Conservation (phyloP, 768 basidiomycete genomes). For the Pleurotus tuoliensis region DNA sequence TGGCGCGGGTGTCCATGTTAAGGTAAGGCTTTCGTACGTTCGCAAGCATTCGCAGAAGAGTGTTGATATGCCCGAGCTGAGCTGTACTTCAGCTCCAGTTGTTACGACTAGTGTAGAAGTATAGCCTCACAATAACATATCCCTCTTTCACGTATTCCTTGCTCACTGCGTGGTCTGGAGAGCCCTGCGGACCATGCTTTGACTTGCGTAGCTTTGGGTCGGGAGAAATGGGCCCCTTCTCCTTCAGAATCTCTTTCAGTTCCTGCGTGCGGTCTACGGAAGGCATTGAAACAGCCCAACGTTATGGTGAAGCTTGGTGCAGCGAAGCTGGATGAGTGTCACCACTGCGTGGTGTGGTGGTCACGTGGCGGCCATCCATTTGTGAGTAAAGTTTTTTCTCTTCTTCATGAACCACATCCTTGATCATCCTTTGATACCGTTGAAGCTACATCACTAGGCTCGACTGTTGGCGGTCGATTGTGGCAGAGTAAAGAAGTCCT, state of each 20-base stretch:
- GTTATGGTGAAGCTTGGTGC: neutral
- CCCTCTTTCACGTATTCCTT: conserved; percentile 75
- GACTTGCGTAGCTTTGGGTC: conserved; percentile 25
- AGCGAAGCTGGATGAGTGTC: too few species aligned
- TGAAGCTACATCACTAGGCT: neutral
- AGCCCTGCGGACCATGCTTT: neutral
- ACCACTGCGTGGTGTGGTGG: neutral
- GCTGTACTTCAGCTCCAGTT: neutral
- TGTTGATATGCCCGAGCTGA: conserved; percentile 71
- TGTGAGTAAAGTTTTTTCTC: neutral
- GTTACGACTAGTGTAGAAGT: neutral
- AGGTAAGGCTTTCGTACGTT: conserved; percentile 85
- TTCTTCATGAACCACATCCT: neutral
- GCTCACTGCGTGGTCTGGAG: conserved; percentile 31
- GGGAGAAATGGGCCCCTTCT: conserved; percentile 24
- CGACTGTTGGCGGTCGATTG: conserved; percentile 21
- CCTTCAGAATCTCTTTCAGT: conserved; percentile 49
- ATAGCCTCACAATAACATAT: conserved; percentile 54
- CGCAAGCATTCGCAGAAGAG: conserved; percentile 66
- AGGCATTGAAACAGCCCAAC: conserved; percentile 39
- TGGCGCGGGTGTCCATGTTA: conserved; percentile 60
- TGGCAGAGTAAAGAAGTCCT: conserved; percentile 37
- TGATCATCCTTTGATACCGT: neutral
- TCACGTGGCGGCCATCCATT: neutral
- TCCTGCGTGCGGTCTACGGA: conserved; percentile 57